Conservation (phyloP, 306 rosid genomes). For the Rosa rugosa region DNA sequence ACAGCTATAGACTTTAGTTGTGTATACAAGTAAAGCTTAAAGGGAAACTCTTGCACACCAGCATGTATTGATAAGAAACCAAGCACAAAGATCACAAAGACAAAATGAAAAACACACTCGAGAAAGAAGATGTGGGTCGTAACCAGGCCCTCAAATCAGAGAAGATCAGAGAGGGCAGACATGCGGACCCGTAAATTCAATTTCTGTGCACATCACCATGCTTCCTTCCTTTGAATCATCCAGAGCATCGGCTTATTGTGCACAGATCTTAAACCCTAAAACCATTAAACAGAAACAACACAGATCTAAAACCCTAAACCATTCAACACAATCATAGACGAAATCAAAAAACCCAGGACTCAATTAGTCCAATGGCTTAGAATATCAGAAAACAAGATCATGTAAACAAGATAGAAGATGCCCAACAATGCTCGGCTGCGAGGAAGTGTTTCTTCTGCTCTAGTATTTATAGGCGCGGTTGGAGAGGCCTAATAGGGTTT, state of each 20-base stretch:
- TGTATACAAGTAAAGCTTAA: too few relatives aligned
- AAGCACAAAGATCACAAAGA: not conserved
- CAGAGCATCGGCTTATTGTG: conserved; percentile 99
- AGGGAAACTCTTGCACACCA: not conserved
- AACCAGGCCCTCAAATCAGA: conserved; percentile 96
- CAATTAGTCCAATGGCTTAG: not conserved
- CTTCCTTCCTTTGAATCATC: conserved; percentile 62
- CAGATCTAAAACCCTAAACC: conserved; percentile 23
- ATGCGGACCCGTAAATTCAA: conserved; percentile 56
- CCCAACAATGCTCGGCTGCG: not conserved
- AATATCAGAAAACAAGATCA: not conserved
- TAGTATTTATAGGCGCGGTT: conserved; percentile 15
- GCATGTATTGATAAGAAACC: not conserved
- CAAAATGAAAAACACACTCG: too few relatives aligned
- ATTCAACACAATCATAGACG: not conserved
- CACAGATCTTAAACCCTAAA: conserved; percentile 35
- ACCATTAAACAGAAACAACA: not conserved
- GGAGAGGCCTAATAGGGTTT: conserved; percentile 29
- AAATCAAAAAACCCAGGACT: not conserved
- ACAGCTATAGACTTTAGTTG: too few relatives aligned
- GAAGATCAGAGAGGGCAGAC: conserved; percentile 82
- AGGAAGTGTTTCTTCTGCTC: not conserved
- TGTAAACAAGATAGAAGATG: not conserved
- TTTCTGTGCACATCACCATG: conserved; percentile 91
- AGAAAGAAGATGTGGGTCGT: conserved; percentile 49